Base-by-base conservation (phyloP, 1,284 basidiomycete genomes). In the Ceratobasidium sp. region DNA sequence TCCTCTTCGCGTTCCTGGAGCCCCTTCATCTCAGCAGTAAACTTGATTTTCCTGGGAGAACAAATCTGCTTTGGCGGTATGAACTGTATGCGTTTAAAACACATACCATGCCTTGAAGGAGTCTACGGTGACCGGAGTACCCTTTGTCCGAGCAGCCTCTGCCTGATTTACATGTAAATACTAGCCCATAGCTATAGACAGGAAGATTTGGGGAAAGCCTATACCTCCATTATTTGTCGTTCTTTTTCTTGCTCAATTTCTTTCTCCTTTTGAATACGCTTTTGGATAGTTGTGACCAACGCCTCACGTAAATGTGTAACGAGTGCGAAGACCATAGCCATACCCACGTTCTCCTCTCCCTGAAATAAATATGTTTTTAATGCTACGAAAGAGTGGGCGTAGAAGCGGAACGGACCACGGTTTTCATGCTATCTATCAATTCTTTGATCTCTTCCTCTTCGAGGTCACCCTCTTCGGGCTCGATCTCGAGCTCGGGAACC, bases 321-420 rank as follows among this genome's bases (percentile, higher is more conserved):
- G 5, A 99, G 85, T 0, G 96, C 94, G 79, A 98, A 99, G 12
- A 95, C 96, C 96, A 98, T 98, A 1, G 97, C 95, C 91, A 98
- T 97, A 45, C 96, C 96, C 28, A 95, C 79, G 77, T 93, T 96
- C 78, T 98, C 96, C 78, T 92, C 88, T 32, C 92, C 96, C 93
- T 96, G 76, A 39, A 14, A 39, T 14, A 39, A 39, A 39, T 39
- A 39, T 39, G 14, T 6, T 39, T 39, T 39, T 39, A 14, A 14
- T 14, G 8, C 14, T 6, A 6, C 36, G 36, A 39, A 14, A 39
- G 32, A 26, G 23, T n/a, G n/a, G n/a, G n/a, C n/a, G n/a, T 9
- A 26, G 55, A 21, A 57, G 60, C 61, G 41, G 21, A 46, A 84
- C 89, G 75, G 80, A 93, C 94, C 77, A 92, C 85, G 71, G 81